A percentile compares a stretch with the other conserved stretches of the same genome.
These are phyloP conservation scores for Epichloe sylvatica DNA, from an alignment of 2,329 filamentous ascomycete genomes.

Conservation along the genomic window DNA sequence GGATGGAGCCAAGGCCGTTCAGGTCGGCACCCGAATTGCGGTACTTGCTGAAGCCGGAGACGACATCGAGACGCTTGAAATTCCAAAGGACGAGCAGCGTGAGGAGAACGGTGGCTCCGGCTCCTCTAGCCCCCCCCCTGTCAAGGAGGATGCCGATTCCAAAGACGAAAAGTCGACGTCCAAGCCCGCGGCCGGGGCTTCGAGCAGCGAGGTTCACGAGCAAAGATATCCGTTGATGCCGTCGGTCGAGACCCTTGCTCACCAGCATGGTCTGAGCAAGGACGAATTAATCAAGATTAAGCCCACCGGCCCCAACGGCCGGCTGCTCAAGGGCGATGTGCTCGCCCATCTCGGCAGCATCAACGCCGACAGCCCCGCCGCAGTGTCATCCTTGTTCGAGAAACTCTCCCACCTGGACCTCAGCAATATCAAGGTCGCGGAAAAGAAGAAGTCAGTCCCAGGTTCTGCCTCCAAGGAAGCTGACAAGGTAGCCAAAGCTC, in stretches of 20 bases:
- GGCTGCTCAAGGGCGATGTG: constrained; percentile 89
- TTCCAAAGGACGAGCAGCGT: constrained; percentile 53
- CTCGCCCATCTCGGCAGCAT: constrained; percentile 78
- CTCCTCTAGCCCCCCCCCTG: not conserved
- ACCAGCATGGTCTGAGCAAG: constrained; percentile 61
- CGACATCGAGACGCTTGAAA: constrained; percentile 58
- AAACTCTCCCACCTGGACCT: constrained; percentile 78
- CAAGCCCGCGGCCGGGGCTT: constrained; percentile 28
- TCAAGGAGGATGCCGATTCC: constrained; percentile 13
- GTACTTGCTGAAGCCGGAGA: constrained; percentile 72
- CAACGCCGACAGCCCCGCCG: constrained; percentile 53
- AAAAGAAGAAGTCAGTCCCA: constrained; percentile 32
- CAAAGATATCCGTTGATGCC: constrained; percentile 64
- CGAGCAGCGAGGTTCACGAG: constrained; percentile 39
- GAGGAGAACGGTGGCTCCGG: constrained; percentile 17
- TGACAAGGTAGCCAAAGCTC: constrained; percentile 25
- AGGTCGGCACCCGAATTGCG: constrained; percentile 69
- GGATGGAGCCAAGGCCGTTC: constrained; percentile 61
- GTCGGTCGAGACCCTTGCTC: constrained; percentile 70
- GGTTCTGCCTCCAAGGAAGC: constrained; percentile 23
- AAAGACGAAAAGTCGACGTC: constrained; percentile 30
- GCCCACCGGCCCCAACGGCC: constrained; percentile 73
- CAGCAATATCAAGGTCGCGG: constrained; percentile 80
- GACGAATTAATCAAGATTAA: constrained; percentile 69
- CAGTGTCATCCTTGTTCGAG: constrained; percentile 56